These are phyloP conservation scores for Parmelia sp. DNA, from an alignment of 495 filamentous ascomycete genomes.

Conservation along the genomic window DNA sequence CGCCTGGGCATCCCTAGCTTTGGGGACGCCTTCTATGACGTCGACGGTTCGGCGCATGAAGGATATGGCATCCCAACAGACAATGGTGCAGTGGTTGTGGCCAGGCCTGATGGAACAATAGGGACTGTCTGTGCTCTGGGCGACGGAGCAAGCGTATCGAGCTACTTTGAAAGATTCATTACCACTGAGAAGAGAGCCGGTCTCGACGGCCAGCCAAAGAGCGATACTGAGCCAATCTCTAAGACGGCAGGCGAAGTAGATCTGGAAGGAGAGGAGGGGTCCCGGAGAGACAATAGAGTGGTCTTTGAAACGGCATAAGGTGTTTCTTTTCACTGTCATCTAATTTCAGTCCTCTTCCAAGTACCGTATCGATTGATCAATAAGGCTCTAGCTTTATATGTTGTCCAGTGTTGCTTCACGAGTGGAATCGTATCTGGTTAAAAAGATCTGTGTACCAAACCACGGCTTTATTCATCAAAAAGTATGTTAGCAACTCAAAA, in stretches of 20 bases:
- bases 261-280: not conserved
- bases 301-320: not conserved
- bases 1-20: slow-evolving; percentile 11
- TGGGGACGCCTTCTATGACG: slow-evolving; percentile 44
- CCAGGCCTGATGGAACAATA: slow-evolving; percentile 44
- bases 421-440: too few species aligned
- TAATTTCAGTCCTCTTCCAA: not conserved
- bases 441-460: too few species aligned
- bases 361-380: too few species aligned
- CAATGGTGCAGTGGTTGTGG: slow-evolving; percentile 42
- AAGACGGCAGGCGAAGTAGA: not conserved
- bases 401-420: too few species aligned
- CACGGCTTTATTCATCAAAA: too few species aligned
- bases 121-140: slow-evolving; percentile 16
- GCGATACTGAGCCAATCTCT: not conserved
- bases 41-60: slow-evolving; percentile 51
- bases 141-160: slow-evolving; percentile 1
- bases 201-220: not conserved
- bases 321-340: not conserved
- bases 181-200: not conserved
- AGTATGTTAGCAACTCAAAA: too few species aligned
- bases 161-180: slow-evolving; percentile 17
- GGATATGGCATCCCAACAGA: slow-evolving; percentile 45
- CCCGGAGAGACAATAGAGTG: not conserved
- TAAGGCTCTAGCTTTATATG: too few species aligned